These are phyloP conservation scores for Chrysosporium queenslandicum DNA, from an alignment of 2,329 filamentous ascomycete genomes.

Conservation along the genomic window DNA sequence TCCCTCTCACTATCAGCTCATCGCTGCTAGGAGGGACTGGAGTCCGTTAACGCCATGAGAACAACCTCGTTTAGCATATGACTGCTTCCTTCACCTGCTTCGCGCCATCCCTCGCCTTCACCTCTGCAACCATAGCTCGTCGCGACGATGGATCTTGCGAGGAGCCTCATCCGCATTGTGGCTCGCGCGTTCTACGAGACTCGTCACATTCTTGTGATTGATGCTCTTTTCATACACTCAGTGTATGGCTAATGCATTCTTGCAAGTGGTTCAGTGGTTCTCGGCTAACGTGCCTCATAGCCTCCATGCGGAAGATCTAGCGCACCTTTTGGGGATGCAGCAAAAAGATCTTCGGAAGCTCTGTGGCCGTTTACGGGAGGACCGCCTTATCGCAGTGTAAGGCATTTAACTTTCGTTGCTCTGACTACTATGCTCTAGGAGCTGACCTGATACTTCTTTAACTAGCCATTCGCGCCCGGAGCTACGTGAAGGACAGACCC, in stretches of 20 bases:
- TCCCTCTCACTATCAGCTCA: slow-evolving; percentile 10
- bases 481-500: slow-evolving; percentile 66
- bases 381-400: slow-evolving; percentile 73
- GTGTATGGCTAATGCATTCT: slow-evolving; percentile 41
- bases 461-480: slow-evolving; percentile 62
- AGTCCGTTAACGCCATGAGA: neutral
- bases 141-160: slow-evolving; percentile 51
- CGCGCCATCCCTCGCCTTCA: neutral
- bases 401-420: slow-evolving; percentile 6
- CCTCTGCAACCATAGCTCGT: neutral
- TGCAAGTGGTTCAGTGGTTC: slow-evolving; percentile 10
- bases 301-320: slow-evolving; percentile 78
- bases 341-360: slow-evolving; percentile 86
- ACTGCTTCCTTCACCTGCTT: neutral
- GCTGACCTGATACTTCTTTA: slow-evolving; percentile 16
- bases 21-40: slow-evolving; percentile 3
- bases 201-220: slow-evolving; percentile 69
- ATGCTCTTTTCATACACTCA: slow-evolving; percentile 67
- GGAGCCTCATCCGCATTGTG: slow-evolving; percentile 75
- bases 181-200: slow-evolving; percentile 79
- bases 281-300: slow-evolving; percentile 29
- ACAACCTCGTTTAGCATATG: neutral
- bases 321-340: slow-evolving; percentile 77
- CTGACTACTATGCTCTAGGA: neutral
- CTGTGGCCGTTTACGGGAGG: slow-evolving; percentile 73